These are phyloP conservation scores for Epichloe gansuensis DNA, from an alignment of 2,329 filamentous ascomycete species.

Conservation along the genomic window DNA sequence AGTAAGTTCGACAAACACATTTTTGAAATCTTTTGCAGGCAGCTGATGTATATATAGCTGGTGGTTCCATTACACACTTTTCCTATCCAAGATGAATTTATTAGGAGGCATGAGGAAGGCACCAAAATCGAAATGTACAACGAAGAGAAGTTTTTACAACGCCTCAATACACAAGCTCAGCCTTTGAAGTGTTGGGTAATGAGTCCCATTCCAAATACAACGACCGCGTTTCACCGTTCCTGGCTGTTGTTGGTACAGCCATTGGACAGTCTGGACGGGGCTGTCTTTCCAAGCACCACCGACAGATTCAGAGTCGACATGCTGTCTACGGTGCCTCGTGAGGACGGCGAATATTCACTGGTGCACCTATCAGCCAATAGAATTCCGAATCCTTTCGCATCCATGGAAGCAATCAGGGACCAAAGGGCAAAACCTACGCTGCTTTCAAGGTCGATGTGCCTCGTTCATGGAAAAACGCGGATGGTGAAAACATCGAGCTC, in stretches of 20 bases:
- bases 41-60: constrained; percentile 1
- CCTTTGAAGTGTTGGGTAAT: constrained; percentile 18
- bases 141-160: constrained; percentile 14
- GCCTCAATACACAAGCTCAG: constrained; percentile 14
- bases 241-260: constrained; percentile 21
- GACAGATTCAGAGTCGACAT: constrained; percentile 20
- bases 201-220: constrained; percentile 17
- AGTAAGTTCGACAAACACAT: not conserved
- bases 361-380: constrained; percentile 14
- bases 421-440: constrained; percentile 12
- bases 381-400: constrained; percentile 21
- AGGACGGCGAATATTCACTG: constrained; percentile 14
- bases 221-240: constrained; percentile 17
- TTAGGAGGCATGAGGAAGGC: constrained; percentile 18
- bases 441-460: constrained; percentile 24
- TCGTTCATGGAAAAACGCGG: constrained; percentile 15
- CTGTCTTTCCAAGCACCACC: constrained; percentile 15
- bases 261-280: constrained; percentile 10
- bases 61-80: constrained; percentile 12
- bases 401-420: constrained; percentile 4
- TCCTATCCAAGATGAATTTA: constrained; percentile 13
- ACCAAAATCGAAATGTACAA: constrained; percentile 23
- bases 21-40: not conserved
- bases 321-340: constrained; percentile 9
- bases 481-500: constrained; percentile 15